Base-by-base conservation (phyloP, 495 filamentous ascomycete species). In the Corynascus novoguineensis region DNA sequence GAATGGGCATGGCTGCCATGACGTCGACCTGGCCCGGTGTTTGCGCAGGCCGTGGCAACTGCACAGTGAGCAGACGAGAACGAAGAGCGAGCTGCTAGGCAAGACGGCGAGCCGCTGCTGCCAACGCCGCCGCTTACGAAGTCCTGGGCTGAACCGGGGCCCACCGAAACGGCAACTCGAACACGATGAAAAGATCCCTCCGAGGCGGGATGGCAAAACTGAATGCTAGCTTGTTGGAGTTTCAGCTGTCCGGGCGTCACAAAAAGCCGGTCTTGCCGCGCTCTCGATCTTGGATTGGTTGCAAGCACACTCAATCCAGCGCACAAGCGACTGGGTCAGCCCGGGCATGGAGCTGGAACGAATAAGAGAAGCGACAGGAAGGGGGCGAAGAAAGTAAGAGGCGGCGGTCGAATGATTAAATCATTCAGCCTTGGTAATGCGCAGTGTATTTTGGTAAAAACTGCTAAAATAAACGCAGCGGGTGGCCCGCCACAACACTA, bases 1-100 rank as follows among this genome's bases (percentile, higher is more conserved):
- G 65, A 27, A 68, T 68, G 14, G 61, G 61, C 24, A 68, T 64
- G 35, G 66, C 63, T n/a, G 57, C 64, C 66, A 66, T 68, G 58
- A 35, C 32, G 59, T 24, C n/a, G 17, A 11, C 24, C 27, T 50
- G 25, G 34, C 35, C 9, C n/a, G 19, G 53, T 37, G 19, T 22
- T 37, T 11, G 11, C 8, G 27, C 34, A 25, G 5, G 28, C 10
- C 38, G 5, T 3, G 17, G 21, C 19, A 46, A 17, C 19, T 42
- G 50, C 12, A 40, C 34, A 27, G 57, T 34, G 35, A 40, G 14
- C 35, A 21, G 15, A 9, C 7, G 41, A 10, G 7, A 44, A 25
- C 22, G 44, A 31, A 25, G 27, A 48, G 25, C 32, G 41, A 58
- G 60, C 60, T 62, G 60, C 58, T 46, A 28, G 8, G 32, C 45